phyloP scores from a whole-genome alignment of 2,329 filamentous ascomycete genomes.

The Trichophyton benhamiae region DNA sequence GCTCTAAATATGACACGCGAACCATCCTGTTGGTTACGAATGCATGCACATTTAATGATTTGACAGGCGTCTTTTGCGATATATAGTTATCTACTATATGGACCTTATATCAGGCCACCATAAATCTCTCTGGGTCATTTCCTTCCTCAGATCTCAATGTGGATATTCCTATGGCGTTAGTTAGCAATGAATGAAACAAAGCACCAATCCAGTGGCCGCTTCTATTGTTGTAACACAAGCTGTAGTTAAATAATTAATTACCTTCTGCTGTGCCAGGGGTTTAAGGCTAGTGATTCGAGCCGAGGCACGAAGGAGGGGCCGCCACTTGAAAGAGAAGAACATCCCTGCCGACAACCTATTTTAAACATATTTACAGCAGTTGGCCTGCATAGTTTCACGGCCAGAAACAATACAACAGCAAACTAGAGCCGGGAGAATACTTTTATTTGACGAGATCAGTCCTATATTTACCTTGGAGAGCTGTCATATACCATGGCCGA shows the following conservation, averaged over 20 bases:
- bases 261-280: neutral
- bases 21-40: slow-evolving; percentile 2
- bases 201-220: too few relatives aligned
- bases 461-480: neutral
- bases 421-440: neutral
- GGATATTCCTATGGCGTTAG: neutral
- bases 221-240: too few relatives aligned
- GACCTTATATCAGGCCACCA: neutral
- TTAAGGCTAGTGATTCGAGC: neutral
- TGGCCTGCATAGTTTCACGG: neutral
- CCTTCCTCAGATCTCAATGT: neutral
- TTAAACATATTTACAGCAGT: neutral
- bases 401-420: neutral
- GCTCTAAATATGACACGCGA: neutral
- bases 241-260: too few relatives aligned
- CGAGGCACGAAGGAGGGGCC: slow-evolving; percentile 3
- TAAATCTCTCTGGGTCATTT: neutral
- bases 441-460: neutral
- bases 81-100: neutral
- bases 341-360: neutral
- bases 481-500: neutral
- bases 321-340: neutral
- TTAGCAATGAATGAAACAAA: neutral
- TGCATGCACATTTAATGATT: slow-evolving; percentile 3
- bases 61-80: slow-evolving; percentile 1